Conservation (phyloP, 176 grass and related monocot species). For the Avena eriantha region DNA sequence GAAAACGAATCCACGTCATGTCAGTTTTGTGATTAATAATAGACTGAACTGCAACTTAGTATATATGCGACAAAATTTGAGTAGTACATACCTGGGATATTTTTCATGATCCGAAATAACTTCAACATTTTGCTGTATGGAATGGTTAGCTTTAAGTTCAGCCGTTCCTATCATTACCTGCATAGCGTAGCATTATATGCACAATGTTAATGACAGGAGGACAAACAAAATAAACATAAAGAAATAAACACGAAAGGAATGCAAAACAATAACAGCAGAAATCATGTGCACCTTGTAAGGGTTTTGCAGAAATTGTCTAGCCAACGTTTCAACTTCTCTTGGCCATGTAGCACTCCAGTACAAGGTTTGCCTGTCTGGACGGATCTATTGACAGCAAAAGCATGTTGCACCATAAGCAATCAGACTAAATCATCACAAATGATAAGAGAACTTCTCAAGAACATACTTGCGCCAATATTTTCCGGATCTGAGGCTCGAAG, state of each 20-base stretch:
- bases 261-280: neutral
- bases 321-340: conserved; percentile 86
- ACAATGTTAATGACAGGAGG: conserved; percentile 8
- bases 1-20: conserved; percentile 25
- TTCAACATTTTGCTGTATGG: conserved; percentile 94
- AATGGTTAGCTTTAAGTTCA: conserved; percentile 99
- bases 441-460: neutral
- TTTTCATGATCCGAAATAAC: conserved; percentile 91
- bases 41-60: conserved; percentile 7
- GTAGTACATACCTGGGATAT: conserved; percentile 69
- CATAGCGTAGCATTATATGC: conserved; percentile 32
- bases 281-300: conserved; percentile 74
- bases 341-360: conserved; percentile 99
- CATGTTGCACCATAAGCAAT: neutral
- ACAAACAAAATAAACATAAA: neutral
- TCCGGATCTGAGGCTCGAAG: conserved; percentile 95
- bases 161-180: conserved; percentile 90
- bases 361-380: conserved; percentile 94
- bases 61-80: neutral
- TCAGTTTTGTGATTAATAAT: conserved; percentile 16
- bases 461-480: conserved; percentile 90
- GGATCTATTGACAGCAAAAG: conserved; percentile 64
- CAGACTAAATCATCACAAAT: neutral
- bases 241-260: neutral
- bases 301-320: conserved; percentile 88